phyloP scores from a whole-genome alignment of 805 yeast genomes.

The Candida vaughaniae region DNA sequence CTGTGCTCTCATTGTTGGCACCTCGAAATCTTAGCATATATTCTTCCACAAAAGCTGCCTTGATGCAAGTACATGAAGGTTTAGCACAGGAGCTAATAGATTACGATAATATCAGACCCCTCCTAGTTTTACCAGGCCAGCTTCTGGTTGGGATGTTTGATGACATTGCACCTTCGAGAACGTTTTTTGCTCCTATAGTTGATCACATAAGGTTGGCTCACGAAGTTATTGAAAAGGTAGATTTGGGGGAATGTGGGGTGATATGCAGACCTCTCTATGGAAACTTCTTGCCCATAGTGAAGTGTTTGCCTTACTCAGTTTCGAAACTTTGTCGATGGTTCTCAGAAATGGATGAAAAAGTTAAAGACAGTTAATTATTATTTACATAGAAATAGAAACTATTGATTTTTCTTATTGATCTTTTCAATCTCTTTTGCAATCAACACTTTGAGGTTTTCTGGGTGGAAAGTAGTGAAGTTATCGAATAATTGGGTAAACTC shows the following conservation, averaged over 20 bases:
- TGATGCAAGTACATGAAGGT: slow-evolving; percentile 45
- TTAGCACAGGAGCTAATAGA: slow-evolving; percentile 36
- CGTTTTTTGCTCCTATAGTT: slow-evolving; percentile 50
- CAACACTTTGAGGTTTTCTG: slow-evolving; percentile 19
- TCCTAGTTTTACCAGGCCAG: slow-evolving; percentile 52
- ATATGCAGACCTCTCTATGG: slow-evolving; percentile 49
- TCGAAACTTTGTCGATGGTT: slow-evolving; percentile 35
- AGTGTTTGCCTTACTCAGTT: slow-evolving; percentile 39
- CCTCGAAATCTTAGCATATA: slow-evolving; percentile 49
- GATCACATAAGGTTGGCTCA: slow-evolving; percentile 36
- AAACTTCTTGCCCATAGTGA: slow-evolving; percentile 41
- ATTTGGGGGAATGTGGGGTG: slow-evolving; percentile 41
- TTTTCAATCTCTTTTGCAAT: slow-evolving; percentile 18
- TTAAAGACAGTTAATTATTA: slow-evolving; percentile 11
- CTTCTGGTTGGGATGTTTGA: slow-evolving; percentile 47
- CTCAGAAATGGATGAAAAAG: slow-evolving; percentile 38
- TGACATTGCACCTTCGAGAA: slow-evolving; percentile 41
- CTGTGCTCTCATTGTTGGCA: slow-evolving; percentile 49
- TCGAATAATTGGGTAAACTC: slow-evolving; percentile 47
- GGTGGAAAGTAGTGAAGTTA: slow-evolving; percentile 43
- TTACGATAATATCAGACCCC: slow-evolving; percentile 25
- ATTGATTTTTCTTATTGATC: slow-evolving; percentile 15
- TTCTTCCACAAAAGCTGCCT: slow-evolving; percentile 50
- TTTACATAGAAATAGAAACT: background rate
- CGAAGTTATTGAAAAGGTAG: slow-evolving; percentile 29